Conservation (phyloP, 2,329 filamentous ascomycete species). For the Dactylellina leptospora region DNA sequence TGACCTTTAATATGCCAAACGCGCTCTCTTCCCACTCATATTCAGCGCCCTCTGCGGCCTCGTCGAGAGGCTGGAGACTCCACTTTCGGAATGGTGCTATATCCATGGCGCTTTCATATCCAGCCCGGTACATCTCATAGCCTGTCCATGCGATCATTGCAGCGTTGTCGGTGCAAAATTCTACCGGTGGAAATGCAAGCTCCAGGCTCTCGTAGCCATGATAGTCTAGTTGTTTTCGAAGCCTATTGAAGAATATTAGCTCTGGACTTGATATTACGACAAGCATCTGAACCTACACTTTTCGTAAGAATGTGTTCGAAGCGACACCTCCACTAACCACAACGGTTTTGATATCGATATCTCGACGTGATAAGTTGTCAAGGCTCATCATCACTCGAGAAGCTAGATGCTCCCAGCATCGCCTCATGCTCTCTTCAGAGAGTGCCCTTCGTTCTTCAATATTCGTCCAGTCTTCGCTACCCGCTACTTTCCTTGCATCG, state of each 20-base stretch:
- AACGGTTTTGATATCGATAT: conserved; percentile 67
- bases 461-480: conserved; percentile 62
- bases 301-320: conserved; percentile 79
- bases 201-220: conserved; percentile 69
- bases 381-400: conserved; percentile 77
- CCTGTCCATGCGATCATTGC: conserved; percentile 97
- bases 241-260: conserved; percentile 58
- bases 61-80: conserved; percentile 59
- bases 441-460: conserved; percentile 71
- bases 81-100: conserved; percentile 73
- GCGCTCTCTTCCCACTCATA: conserved; percentile 50
- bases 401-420: conserved; percentile 86
- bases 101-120: conserved; percentile 72
- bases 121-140: conserved; percentile 86
- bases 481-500: conserved; percentile 59
- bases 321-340: conserved; percentile 92
- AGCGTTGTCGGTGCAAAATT: conserved; percentile 91
- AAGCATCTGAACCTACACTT: conserved; percentile 63
- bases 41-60: conserved; percentile 15
- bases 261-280: neutral
- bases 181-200: conserved; percentile 77
- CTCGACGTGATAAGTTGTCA: conserved; percentile 58
- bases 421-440: conserved; percentile 77
- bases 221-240: conserved; percentile 67
- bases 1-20: conserved; percentile 39